Evolutionary conservation across 176 grass and related monocot genomes (phyloP), one percentile per base, ranked within the genome.

Genomic region (Dactylis glomerata): DNA sequence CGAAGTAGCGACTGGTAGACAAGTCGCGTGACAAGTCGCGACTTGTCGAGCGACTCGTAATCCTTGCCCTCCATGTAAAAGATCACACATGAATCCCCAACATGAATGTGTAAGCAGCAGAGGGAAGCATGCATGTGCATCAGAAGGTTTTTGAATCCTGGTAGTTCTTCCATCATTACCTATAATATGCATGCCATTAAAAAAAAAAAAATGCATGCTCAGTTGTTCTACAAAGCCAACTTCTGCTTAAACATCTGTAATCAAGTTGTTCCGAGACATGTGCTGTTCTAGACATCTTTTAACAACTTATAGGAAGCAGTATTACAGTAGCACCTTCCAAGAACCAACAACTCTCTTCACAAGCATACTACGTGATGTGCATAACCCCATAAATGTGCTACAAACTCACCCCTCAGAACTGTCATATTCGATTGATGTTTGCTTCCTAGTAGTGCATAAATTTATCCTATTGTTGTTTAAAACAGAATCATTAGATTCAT

Each of bases 101-200:
- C n/a, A n/a, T n/a, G n/a, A n/a, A n/a, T n/a, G n/a, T n/a, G n/a
- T n/a, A n/a, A n/a, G n/a, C n/a, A n/a, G n/a, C n/a, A n/a, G n/a
- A n/a, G n/a, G n/a, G n/a, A n/a, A n/a, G n/a, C n/a, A n/a, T n/a
- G n/a, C n/a, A n/a, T n/a, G n/a, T n/a, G n/a, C n/a, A 92, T 56
- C 89, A 91, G 81, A 96, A 90, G 81, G 75, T 96, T 75, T 88
- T 99, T 28, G 89, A 91, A 75, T 93, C 89, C 64, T 89, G 93
- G 96, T 99, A 96, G 88, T 83, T 77, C 23, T 83, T 88, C 20
- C 3, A 33, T 82, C 65, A 40, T 70, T 14, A 42, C 26, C 52
- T 73, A 51, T 50, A n/a, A 19, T 83, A 80, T 42, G n/a, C n/a
- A n/a, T n/a, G n/a, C n/a, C n/a, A n/a, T n/a, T n/a, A n/a, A n/a